Conservation (phyloP, 768 basidiomycete genomes). For the Hygrocybe coccinea region DNA sequence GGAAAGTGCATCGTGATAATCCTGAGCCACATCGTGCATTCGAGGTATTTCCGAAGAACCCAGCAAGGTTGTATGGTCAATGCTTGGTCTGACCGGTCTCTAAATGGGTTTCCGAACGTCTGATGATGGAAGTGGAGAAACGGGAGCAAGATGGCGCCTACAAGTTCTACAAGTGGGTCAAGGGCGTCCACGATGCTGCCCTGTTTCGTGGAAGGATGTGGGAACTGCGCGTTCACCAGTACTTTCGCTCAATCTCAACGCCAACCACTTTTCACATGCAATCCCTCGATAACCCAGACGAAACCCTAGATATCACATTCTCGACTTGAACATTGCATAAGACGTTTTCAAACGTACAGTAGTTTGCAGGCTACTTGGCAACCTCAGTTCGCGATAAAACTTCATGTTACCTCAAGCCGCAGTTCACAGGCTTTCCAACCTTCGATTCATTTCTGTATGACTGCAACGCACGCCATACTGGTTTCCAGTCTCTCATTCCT, state of each 20-base stretch:
- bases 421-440: slow-evolving; percentile 4
- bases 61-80: not conserved
- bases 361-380: slow-evolving; percentile 1
- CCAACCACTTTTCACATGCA: not conserved
- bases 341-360: not conserved
- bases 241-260: not conserved
- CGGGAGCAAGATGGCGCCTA: not conserved
- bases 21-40: not conserved
- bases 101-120: not conserved
- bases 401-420: slow-evolving; percentile 9
- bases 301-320: slow-evolving; percentile 8
- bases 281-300: slow-evolving; percentile 2
- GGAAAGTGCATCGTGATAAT: slow-evolving; percentile 14
- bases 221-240: not conserved
- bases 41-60: not conserved
- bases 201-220: slow-evolving; percentile 1
- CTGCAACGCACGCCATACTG: not conserved
- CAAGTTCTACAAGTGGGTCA: slow-evolving; percentile 2
- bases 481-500: slow-evolving; percentile 1
- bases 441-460: slow-evolving; percentile 9
- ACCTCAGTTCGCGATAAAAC: not conserved
- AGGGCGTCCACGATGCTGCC: not conserved
- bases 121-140: not conserved
- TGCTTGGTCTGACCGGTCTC: slow-evolving; percentile 3
- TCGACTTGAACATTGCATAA: not conserved